Conservation (phyloP, 2,329 filamentous ascomycete species). For the Paracoccidioides brasiliensis region DNA sequence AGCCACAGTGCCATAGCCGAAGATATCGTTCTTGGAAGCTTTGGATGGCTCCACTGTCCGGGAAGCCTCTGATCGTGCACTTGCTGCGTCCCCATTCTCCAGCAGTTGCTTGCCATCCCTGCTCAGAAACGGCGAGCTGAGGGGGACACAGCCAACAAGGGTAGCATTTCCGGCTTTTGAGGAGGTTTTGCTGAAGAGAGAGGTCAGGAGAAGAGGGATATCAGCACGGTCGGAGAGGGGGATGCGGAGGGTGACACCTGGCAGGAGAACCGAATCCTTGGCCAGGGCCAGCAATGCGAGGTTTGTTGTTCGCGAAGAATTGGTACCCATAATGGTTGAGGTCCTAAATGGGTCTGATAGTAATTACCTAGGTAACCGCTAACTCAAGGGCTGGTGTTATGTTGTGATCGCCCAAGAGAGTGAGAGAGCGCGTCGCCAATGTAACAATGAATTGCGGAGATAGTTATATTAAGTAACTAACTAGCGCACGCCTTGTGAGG, state of each 20-base stretch:
- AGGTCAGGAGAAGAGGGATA: constrained; percentile 74
- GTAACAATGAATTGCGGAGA: not conserved
- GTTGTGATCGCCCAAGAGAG: not conserved
- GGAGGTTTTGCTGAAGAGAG: constrained; percentile 64
- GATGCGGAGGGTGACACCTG: constrained; percentile 73
- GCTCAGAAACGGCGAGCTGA: constrained; percentile 62
- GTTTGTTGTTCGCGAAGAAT: constrained; percentile 21
- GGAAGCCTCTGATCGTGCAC: constrained; percentile 30
- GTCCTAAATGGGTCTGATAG: constrained; percentile 3
- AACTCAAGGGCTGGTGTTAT: not conserved
- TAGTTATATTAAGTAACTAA: not conserved
- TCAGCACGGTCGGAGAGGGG: constrained; percentile 74
- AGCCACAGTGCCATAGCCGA: constrained; percentile 66
- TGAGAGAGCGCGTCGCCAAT: not conserved
- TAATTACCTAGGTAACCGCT: not conserved
- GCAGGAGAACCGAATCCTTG: constrained; percentile 67
- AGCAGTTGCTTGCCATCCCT: constrained; percentile 64
- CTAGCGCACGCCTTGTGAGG: no score
- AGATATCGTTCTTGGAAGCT: constrained; percentile 60
- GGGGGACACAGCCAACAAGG: constrained; percentile 75
- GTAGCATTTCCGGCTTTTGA: constrained; percentile 53
- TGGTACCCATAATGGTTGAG: constrained; percentile 23
- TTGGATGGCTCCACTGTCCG: constrained; percentile 45
- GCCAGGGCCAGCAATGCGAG: constrained; percentile 74
- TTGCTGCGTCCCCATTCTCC: constrained; percentile 45